Evolutionary conservation across 257 asterid species (phyloP), one percentile per base, ranked within the genome.

Genomic region (Paraleonurus japonicus): DNA sequence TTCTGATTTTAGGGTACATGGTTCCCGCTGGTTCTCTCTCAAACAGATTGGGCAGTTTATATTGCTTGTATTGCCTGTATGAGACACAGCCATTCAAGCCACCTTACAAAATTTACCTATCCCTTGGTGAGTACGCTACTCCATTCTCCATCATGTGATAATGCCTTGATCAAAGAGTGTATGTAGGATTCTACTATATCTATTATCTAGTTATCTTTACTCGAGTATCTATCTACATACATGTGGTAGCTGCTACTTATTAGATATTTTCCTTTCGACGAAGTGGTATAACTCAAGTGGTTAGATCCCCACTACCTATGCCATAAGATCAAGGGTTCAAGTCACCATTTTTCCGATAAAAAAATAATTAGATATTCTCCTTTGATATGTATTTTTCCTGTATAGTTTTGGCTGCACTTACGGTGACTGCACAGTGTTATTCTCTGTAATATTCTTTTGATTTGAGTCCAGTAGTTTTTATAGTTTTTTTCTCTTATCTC

Each of bases 81-180:
- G 89, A 91, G 75, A 89, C 92, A 37, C 98, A 89, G 72, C 87
- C 92, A 9, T 88, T 92, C 89, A 88, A 80, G 79, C 98, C 96
- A 45, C 86, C 90, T 60, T 89, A 82, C 81, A 92, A 81, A 78
- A 84, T 89, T 63, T 92, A 92, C 75, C 66, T 88, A 63, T 92
- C 94, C 72, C 79, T 89, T 58, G 88, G 94, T 90, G 79, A 43
- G 87, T 28, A 35, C 58, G 27, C 43, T 32, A 35, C 37, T 55
- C 69, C 6, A 51, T 68, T 57, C 17, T 71, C 61, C 65, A 17
- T 53, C 26, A 54, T 69, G 33, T 16, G 27, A 35, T 74, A 8
- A 3, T 78, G 58, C 70, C 37, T 60, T 61, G 57, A 28, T 61
- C 33, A 61, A 71, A 26, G 51, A 12, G 37, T n/a, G n/a, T n/a